These are phyloP conservation scores for Trifolium fragiferum DNA, from an alignment of 306 rosid genomes.

Conservation along the genomic window DNA sequence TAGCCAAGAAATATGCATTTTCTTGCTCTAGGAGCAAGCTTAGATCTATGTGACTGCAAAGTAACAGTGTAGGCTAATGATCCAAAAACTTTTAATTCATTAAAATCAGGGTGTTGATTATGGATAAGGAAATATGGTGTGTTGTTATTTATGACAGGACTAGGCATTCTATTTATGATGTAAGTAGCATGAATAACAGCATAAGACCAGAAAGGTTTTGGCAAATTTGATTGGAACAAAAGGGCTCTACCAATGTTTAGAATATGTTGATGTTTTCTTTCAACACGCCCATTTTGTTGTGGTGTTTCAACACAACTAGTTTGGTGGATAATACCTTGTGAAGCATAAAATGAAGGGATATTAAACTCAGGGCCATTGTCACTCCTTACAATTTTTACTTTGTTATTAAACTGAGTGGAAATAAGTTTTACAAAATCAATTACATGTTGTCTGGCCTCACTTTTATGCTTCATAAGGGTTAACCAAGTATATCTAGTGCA, in stretches of 20 bases:
- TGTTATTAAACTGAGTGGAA: too few species aligned
- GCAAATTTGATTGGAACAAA: not conserved
- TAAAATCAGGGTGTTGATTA: too few species aligned
- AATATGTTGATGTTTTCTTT: not conserved
- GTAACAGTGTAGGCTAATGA: too few species aligned
- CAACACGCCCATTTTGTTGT: not conserved
- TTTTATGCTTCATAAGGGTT: too few species aligned
- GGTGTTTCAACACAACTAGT: not conserved
- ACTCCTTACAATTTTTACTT: not conserved
- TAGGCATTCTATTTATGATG: too few species aligned
- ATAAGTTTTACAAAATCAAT: too few species aligned
- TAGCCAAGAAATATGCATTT: not conserved
- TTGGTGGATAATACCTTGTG: not conserved
- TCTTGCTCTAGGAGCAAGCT: not conserved
- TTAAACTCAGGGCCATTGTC: not conserved
- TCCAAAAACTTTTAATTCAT: too few species aligned
- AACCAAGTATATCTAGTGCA: too few species aligned
- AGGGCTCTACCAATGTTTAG: not conserved
- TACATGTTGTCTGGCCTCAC: too few species aligned
- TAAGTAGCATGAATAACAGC: not conserved
- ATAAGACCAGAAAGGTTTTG: not conserved
- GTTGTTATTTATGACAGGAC: too few species aligned
- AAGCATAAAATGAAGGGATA: not conserved
- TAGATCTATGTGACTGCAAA: not conserved
- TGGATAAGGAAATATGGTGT: too few species aligned